A percentile compares a stretch with the other conserved stretches of the same genome.
Evolutionary conservation across 495 filamentous ascomycete species (phyloP).

Genomic region (Alectoria sarmentosa): DNA sequence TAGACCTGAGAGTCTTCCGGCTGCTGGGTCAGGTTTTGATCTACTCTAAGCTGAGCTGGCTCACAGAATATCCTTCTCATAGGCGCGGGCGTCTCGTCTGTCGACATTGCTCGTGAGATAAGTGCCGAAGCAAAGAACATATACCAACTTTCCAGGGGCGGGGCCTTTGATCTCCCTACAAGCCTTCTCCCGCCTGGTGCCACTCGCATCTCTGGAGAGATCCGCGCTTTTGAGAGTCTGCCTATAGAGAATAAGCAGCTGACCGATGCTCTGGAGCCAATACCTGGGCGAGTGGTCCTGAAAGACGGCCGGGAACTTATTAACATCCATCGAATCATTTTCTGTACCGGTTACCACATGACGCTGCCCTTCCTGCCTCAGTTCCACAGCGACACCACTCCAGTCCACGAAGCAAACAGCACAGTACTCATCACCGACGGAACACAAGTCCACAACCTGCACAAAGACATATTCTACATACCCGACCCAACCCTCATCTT

Average conservation of each 20-base stretch:
- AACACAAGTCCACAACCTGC: slow-evolving; percentile 9
- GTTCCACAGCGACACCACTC: slow-evolving; percentile 6
- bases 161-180: slow-evolving; percentile 44
- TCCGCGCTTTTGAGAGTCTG: neutral
- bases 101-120: slow-evolving; percentile 54
- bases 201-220: slow-evolving; percentile 2
- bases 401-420: neutral
- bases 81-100: slow-evolving; percentile 53
- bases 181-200: slow-evolving; percentile 6
- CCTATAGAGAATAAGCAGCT: neutral
- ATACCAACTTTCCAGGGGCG: slow-evolving; percentile 54
- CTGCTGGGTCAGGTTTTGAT: neutral
- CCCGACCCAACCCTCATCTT: slow-evolving; percentile 9
- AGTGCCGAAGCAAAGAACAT: slow-evolving; percentile 40
- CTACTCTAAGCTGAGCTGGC: neutral
- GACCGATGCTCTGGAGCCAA: neutral
- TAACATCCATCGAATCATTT: slow-evolving; percentile 47
- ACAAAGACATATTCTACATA: slow-evolving; percentile 15
- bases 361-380: slow-evolving; percentile 38
- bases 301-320: slow-evolving; percentile 31
- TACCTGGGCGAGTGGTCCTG: neutral
- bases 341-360: slow-evolving; percentile 62
- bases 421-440: slow-evolving; percentile 9
- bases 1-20: neutral
- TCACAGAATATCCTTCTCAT: slow-evolving; percentile 50